Evolutionary conservation across 768 basidiomycete species (phyloP).

Genomic region (Lepiota brunneoincarnata): DNA sequence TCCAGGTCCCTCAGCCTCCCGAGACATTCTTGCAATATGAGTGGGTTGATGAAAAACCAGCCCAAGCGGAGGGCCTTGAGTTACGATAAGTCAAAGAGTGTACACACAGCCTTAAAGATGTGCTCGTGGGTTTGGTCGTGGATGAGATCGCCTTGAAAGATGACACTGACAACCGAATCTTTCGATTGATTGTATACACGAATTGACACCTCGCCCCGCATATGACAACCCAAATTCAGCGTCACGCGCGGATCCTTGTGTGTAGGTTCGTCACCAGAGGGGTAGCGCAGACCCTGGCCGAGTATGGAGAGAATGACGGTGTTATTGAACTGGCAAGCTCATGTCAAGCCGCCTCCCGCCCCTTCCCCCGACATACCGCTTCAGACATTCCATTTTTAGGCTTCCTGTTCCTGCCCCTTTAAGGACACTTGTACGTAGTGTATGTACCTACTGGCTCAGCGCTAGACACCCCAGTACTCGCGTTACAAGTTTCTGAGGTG

Average conservation of each 20-base stretch:
- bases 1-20: conserved; percentile 1
- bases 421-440: too few relatives aligned
- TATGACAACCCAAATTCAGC: background rate
- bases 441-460: too few relatives aligned
- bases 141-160: background rate
- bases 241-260: background rate
- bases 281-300: background rate
- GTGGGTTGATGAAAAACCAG: background rate
- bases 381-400: too few relatives aligned
- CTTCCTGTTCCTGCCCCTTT: too few relatives aligned
- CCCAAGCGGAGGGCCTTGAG: background rate
- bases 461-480: too few relatives aligned
- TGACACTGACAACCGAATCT: background rate
- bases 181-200: background rate
- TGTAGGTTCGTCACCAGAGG: background rate
- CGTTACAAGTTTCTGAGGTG: too few relatives aligned
- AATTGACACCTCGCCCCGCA: background rate
- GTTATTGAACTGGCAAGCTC: too few relatives aligned
- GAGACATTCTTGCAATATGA: background rate
- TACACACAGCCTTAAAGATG: background rate
- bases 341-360: too few relatives aligned
- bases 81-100: background rate
- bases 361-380: too few relatives aligned
- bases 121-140: background rate
- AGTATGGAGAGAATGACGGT: background rate